These are phyloP conservation scores for Pseudocercospora musae DNA, from an alignment of 2,329 filamentous ascomycete species.

Conservation along the genomic window DNA sequence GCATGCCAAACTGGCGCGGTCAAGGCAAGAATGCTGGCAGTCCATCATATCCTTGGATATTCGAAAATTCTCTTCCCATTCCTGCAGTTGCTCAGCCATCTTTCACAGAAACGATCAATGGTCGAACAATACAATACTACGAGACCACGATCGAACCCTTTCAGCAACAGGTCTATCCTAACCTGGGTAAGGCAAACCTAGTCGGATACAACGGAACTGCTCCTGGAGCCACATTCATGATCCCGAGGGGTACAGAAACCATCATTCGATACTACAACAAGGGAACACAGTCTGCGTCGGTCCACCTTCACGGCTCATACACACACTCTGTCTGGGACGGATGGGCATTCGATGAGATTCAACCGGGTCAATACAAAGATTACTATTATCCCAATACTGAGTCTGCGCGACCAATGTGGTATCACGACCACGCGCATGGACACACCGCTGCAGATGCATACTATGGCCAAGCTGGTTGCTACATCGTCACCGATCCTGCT, in stretches of 20 bases:
- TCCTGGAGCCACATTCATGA: constrained; percentile 54
- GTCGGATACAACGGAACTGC: constrained; percentile 54
- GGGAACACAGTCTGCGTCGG: constrained; percentile 42
- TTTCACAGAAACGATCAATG: constrained; percentile 37
- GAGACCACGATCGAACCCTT: constrained; percentile 44
- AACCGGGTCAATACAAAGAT: constrained; percentile 56
- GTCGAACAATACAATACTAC: constrained; percentile 46
- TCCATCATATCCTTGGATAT: constrained; percentile 25
- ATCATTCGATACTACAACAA: constrained; percentile 56
- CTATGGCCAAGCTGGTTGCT: constrained; percentile 56
- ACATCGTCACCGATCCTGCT: constrained; percentile 52
- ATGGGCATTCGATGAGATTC: constrained; percentile 54
- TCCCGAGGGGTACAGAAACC: constrained; percentile 50
- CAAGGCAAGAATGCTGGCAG: constrained; percentile 21
- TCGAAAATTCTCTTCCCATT: constrained; percentile 23
- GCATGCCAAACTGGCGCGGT: constrained; percentile 11
- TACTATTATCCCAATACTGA: constrained; percentile 61
- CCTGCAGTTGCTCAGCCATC: constrained; percentile 24
- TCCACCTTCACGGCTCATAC: constrained; percentile 57
- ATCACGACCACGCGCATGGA: constrained; percentile 48
- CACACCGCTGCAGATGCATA: constrained; percentile 55
- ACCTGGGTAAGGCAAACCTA: constrained; percentile 39
- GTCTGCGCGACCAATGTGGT: constrained; percentile 55
- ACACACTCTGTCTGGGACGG: constrained; percentile 40
- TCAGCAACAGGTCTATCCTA: constrained; percentile 44